A percentile compares a stretch with the other conserved stretches of the same genome.
phyloP scores from a whole-genome alignment of 1,284 basidiomycete species.

The Lignosus rhinocerotis region DNA sequence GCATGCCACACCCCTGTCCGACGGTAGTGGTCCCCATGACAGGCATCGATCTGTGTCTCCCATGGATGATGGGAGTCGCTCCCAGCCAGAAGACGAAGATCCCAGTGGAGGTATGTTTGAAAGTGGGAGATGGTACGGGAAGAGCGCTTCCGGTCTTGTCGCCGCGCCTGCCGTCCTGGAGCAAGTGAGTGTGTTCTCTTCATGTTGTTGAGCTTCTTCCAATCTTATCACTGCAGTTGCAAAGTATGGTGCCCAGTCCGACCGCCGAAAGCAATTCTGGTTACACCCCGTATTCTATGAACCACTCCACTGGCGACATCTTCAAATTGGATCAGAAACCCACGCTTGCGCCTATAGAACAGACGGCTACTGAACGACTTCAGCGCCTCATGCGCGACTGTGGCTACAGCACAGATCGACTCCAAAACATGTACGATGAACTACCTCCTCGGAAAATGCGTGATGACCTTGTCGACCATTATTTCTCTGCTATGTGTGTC shows the following conservation, averaged over 20 bases:
- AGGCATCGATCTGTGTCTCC: constrained; percentile 49
- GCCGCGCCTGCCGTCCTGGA: constrained; percentile 76
- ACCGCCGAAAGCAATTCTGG: constrained; percentile 14
- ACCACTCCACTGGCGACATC: constrained; percentile 24
- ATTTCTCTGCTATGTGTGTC: constrained; percentile 73
- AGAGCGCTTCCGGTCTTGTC: constrained; percentile 75
- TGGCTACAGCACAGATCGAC: constrained; percentile 86
- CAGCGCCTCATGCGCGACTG: constrained; percentile 87
- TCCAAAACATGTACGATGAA: constrained; percentile 84
- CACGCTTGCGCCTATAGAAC: constrained; percentile 47
- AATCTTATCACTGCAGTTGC: constrained; percentile 43
- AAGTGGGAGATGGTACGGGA: constrained; percentile 83
- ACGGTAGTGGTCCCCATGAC: constrained; percentile 34
- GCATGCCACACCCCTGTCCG: constrained; percentile 35
- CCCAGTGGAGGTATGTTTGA: constrained; percentile 75
- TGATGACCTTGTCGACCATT: constrained; percentile 74
- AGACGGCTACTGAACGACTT: constrained; percentile 75
- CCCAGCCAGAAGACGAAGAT: constrained; percentile 72
- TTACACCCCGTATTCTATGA: constrained; percentile 15
- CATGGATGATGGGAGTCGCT: constrained; percentile 63
- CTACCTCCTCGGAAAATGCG: constrained; percentile 77
- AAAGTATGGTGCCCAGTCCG: constrained; percentile 52
- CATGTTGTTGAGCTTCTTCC: background rate
- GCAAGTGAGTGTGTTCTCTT: constrained; percentile 50
- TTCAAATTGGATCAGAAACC: constrained; percentile 28